These are phyloP conservation scores for Pholiota microspora DNA, from an alignment of 768 basidiomycete species.

Conservation along the genomic window DNA sequence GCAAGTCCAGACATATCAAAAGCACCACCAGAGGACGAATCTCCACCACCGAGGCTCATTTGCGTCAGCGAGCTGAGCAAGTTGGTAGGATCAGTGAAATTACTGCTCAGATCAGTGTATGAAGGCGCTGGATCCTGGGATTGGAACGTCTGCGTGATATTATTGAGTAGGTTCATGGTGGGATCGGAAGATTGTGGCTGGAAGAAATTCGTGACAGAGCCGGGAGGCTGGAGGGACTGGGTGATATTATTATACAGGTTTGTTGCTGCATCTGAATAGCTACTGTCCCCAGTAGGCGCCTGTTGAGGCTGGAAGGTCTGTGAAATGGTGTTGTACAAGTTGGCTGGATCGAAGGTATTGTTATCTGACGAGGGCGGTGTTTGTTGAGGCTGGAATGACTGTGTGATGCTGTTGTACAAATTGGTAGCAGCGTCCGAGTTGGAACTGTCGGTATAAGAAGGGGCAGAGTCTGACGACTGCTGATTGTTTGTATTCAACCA, in stretches of 20 bases:
- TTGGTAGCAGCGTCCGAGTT: conserved; percentile 2
- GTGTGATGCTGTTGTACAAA: conserved; percentile 7
- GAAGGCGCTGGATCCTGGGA: conserved; percentile 8
- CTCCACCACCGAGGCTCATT: not conserved
- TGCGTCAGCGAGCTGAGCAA: not conserved
- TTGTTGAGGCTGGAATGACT: not conserved
- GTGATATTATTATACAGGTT: not conserved
- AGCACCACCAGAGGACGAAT: conserved; percentile 5
- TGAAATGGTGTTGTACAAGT: not conserved
- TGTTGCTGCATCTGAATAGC: no score
- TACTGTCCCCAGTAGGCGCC: not conserved
- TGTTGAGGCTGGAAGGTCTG: not conserved
- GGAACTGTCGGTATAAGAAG: conserved; percentile 6
- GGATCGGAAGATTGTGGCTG: not conserved
- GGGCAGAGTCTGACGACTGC: not conserved
- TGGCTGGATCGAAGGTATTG: not conserved
- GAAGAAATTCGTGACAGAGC: not conserved
- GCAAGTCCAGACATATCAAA: conserved; percentile 12
- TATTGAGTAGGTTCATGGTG: not conserved
- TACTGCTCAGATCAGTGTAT: conserved; percentile 2
- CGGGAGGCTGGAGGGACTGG: not conserved
- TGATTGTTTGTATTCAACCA: conserved; percentile 7
- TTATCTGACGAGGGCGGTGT: not conserved
- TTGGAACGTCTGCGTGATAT: conserved; percentile 1
- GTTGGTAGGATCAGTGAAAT: not conserved